phyloP scores from a whole-genome alignment of 2,329 filamentous ascomycete genomes.

The Sporothrix humicola region DNA sequence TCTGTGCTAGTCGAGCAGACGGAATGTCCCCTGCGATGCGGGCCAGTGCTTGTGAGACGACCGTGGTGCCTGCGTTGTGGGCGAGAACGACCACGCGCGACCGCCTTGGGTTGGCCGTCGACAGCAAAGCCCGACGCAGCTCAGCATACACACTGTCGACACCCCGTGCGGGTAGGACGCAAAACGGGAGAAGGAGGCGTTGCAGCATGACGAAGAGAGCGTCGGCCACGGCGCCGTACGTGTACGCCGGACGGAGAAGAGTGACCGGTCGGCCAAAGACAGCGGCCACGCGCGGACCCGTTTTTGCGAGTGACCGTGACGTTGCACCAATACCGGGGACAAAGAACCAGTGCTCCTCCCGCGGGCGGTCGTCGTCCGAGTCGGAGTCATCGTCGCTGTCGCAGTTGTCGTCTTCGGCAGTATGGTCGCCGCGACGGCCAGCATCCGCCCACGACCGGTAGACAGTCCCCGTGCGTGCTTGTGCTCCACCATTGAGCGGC shows the following conservation, averaged over 20 bases:
- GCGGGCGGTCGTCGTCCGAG: constrained; percentile 37
- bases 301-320: constrained; percentile 44
- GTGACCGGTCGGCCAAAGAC: constrained; percentile 52
- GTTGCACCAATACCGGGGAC: constrained; percentile 46
- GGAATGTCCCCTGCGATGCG: constrained; percentile 50
- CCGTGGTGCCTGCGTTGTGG: constrained; percentile 50
- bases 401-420: constrained; percentile 39
- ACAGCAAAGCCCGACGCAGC: constrained; percentile 47
- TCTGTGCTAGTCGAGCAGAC: constrained; percentile 45
- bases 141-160: constrained; percentile 46
- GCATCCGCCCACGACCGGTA: constrained; percentile 31
- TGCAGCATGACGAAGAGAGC: constrained; percentile 49
- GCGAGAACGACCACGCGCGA: constrained; percentile 48
- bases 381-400: constrained; percentile 38
- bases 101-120: constrained; percentile 7
- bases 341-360: constrained; percentile 47
- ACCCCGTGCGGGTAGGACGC: constrained; percentile 39
- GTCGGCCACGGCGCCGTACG: constrained; percentile 61
- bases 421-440: background rate
- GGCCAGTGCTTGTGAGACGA: constrained; percentile 46
- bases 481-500: constrained; percentile 41
- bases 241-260: constrained; percentile 54
- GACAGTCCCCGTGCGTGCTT: background rate
- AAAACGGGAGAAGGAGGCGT: constrained; percentile 42
- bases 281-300: constrained; percentile 46